Evolutionary conservation across 441 rosid species (phyloP).

Genomic region (Sinapis alba): DNA sequence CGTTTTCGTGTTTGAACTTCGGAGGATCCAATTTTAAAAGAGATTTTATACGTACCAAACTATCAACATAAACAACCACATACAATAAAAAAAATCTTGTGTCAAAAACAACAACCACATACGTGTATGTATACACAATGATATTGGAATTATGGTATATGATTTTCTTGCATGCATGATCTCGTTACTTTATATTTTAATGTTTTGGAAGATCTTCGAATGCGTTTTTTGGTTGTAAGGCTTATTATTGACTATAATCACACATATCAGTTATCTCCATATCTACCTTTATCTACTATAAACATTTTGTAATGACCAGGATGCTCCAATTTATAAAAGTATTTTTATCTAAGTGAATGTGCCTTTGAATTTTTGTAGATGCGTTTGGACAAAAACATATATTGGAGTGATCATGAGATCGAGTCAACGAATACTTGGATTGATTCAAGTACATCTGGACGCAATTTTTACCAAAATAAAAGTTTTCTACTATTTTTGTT

Average conservation of each 20-base stretch:
- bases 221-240: background rate
- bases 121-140: background rate
- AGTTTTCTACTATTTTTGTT: background rate
- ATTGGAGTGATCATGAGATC: background rate
- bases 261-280: background rate
- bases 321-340: background rate
- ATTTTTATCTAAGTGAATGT: background rate
- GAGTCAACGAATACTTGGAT: background rate
- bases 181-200: constrained; percentile 19
- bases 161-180: constrained; percentile 18
- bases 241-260: background rate
- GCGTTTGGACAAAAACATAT: background rate
- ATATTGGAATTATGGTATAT: background rate
- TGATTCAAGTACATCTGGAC: background rate
- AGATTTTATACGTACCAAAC: constrained; percentile 22
- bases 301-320: background rate
- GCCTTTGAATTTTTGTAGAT: background rate
- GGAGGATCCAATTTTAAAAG: background rate
- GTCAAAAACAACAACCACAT: background rate
- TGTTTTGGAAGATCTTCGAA: constrained; percentile 6
- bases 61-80: constrained; percentile 20
- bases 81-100: background rate
- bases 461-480: background rate
- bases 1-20: constrained; percentile 9
- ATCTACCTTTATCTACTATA: background rate